Base-by-base conservation (phyloP, 768 basidiomycete genomes). In the Pleurotus tuoliensis region DNA sequence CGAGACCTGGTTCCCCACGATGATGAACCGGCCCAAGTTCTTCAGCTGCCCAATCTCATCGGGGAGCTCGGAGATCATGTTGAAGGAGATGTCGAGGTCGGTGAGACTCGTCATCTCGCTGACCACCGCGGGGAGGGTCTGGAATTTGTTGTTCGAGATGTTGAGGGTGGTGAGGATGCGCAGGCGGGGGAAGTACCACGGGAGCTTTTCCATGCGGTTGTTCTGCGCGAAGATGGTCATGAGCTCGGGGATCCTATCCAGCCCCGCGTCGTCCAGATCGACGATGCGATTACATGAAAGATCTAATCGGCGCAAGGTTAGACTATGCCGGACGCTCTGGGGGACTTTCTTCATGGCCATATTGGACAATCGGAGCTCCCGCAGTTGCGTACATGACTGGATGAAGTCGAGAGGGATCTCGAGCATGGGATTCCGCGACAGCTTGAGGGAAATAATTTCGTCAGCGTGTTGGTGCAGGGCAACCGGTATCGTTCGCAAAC, bases 401-500 rank as follows among this genome's bases (percentile, higher is more conserved):
- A 97, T 88, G 67, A 99, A 99, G 71, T 98, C 97, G 49, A 93
- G 85, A 0, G 96, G 97, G 37, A 98, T 88, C 69, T 98, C 95
- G 55, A 95, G 82, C 83, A 96, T 92, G 2, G 95, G 94, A 67
- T 98, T 99, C 44, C 91, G 85, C 3, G 94, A 96, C 12, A 98
- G 81, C 58, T 90, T 91, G 57, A 98, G 87, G 40, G 80, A 86
- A 57, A 90, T 76, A 64, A 99, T 94, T 22, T 82, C 82, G 61
- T 89, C 86, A 1, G 94, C 94, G 58, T 92, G 84, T 54, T 83
- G 80, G 69, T 99, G 89, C 11, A 98, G 77, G 57, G 84, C 76
- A 62, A 96, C 86, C 0, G 97, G 97, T 47, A 98, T 89, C 3
- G 94, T 90, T 53, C 89, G 88, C 2, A 98, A 75, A 62, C 90